A percentile compares a stretch with the other conserved stretches of the same genome.
Conservation (phyloP, 441 rosid genomes). For the Mallotus repandus region DNA sequence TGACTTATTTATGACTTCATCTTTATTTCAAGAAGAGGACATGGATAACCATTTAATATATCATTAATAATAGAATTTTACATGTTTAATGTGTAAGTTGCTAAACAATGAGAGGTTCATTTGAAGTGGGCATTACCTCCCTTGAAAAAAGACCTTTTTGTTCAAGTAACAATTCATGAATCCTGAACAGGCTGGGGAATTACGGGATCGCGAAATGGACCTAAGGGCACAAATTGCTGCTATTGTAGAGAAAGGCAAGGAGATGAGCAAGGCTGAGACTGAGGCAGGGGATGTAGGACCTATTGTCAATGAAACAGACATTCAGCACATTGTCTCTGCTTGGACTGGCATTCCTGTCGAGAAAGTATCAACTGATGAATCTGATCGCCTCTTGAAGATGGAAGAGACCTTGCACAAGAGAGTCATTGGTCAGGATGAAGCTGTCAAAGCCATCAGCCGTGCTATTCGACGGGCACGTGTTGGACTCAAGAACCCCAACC, state of each 20-base stretch:
- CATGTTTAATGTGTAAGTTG: background rate
- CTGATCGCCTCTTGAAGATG: constrained; percentile 93
- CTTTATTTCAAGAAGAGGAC: background rate
- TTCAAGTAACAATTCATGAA: background rate
- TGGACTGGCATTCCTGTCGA: constrained; percentile 99
- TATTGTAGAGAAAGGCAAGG: constrained; percentile 87
- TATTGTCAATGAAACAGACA: constrained; percentile 75
- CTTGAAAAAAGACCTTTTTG: background rate
- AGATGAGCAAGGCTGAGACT: constrained; percentile 88
- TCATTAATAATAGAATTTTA: background rate
- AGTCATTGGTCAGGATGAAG: constrained; percentile 97
- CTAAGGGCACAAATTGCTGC: constrained; percentile 86
- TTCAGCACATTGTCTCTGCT: constrained; percentile 88
- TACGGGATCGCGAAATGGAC: constrained; percentile 94
- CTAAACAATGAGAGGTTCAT: background rate
- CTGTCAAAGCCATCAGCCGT: constrained; percentile 89
- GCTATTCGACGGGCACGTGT: constrained; percentile 98
- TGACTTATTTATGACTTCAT: background rate
- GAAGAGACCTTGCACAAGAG: constrained; percentile 92
- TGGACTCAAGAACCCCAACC: constrained; percentile 94
- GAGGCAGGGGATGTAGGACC: constrained; percentile 94
- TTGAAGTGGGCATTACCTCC: background rate
- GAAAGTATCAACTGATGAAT: constrained; percentile 92
- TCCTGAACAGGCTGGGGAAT: constrained; percentile 78
- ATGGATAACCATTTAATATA: background rate